Evolutionary conservation across 306 rosid species (phyloP).

Genomic region (Hippophae tibetana): DNA sequence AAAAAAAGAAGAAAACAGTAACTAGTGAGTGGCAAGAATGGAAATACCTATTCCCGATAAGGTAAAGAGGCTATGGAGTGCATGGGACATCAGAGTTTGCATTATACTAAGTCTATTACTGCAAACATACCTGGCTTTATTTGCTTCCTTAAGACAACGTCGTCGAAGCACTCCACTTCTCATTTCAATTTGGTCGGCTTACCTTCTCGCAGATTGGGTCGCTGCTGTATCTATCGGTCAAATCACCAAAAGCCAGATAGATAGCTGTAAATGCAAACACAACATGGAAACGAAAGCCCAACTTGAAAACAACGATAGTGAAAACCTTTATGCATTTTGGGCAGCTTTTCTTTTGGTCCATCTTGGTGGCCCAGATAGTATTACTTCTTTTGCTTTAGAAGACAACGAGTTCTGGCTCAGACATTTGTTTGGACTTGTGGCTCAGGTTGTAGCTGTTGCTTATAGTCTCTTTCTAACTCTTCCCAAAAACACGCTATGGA

Average conservation of each 20-base stretch:
- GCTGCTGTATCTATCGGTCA: slow-evolving; percentile 22
- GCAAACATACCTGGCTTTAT: slow-evolving; percentile 3
- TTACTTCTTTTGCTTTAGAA: slow-evolving; percentile 27
- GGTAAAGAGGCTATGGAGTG: slow-evolving; percentile 25
- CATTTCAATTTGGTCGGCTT: slow-evolving; percentile 12
- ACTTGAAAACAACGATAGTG: not conserved
- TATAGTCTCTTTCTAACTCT: slow-evolving; percentile 11
- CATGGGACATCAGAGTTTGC: slow-evolving; percentile 32
- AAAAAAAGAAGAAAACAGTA: no score
- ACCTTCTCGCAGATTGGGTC: slow-evolving; percentile 23
- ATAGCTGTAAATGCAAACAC: not conserved
- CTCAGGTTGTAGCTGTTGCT: slow-evolving; percentile 13
- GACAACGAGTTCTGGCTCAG: slow-evolving; percentile 32
- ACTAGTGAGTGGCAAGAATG: not conserved
- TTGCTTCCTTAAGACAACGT: slow-evolving; percentile 9
- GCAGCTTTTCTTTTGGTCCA: slow-evolving; percentile 25
- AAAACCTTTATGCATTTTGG: slow-evolving; percentile 19
- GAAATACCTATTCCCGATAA: slow-evolving; percentile 12
- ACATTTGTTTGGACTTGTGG: slow-evolving; percentile 9
- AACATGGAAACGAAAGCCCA: not conserved
- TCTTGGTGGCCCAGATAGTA: slow-evolving; percentile 28
- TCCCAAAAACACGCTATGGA: slow-evolving; percentile 1
- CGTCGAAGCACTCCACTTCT: slow-evolving; percentile 7
- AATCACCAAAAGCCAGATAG: slow-evolving; percentile 11
- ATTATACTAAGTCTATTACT: slow-evolving; percentile 15